These are phyloP conservation scores for Pleomassaria siparia DNA, from an alignment of 2,329 filamentous ascomycete species.

Conservation along the genomic window DNA sequence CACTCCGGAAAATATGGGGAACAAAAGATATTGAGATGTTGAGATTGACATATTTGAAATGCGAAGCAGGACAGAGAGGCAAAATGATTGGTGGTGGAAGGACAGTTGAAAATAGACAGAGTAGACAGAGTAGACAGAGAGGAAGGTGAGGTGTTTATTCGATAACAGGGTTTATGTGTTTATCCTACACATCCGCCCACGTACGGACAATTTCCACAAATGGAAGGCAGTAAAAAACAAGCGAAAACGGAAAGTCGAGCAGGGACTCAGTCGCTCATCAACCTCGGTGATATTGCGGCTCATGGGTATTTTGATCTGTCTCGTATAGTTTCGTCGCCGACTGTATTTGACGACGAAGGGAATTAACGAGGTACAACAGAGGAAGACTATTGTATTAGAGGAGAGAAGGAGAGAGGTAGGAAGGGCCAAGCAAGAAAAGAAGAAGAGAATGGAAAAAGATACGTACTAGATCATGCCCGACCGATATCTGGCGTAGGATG, in stretches of 20 bases:
- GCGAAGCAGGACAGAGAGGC: not conserved
- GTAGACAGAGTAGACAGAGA: too few relatives aligned
- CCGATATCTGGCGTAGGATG: too few relatives aligned
- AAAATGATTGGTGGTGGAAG: slow-evolving; percentile 8
- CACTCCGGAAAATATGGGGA: slow-evolving; percentile 4
- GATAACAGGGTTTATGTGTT: slow-evolving; percentile 10
- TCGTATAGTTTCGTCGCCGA: too few relatives aligned
- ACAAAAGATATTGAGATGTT: not conserved
- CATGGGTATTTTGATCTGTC: too few relatives aligned
- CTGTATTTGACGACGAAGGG: too few relatives aligned
- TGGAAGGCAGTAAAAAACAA: slow-evolving; percentile 11
- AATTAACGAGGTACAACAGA: too few relatives aligned
- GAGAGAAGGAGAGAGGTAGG: too few relatives aligned
- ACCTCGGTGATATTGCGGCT: too few relatives aligned
- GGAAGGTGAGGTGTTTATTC: slow-evolving; percentile 4
- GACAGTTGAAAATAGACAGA: slow-evolving; percentile 1
- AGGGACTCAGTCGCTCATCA: too few relatives aligned
- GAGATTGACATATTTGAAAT: slow-evolving; percentile 13
- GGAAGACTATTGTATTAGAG: too few relatives aligned
- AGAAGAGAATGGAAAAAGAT: slow-evolving; percentile 4
- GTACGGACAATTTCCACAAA: slow-evolving; percentile 14
- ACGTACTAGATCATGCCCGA: not conserved
- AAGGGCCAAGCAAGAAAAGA: not conserved
- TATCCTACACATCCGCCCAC: slow-evolving; percentile 13
- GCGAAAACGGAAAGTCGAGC: too few relatives aligned